A percentile compares a stretch with the other conserved stretches of the same genome.
Conservation (phyloP, 352 stramenopile genomes). For the Pseudoperonospora humuli region DNA sequence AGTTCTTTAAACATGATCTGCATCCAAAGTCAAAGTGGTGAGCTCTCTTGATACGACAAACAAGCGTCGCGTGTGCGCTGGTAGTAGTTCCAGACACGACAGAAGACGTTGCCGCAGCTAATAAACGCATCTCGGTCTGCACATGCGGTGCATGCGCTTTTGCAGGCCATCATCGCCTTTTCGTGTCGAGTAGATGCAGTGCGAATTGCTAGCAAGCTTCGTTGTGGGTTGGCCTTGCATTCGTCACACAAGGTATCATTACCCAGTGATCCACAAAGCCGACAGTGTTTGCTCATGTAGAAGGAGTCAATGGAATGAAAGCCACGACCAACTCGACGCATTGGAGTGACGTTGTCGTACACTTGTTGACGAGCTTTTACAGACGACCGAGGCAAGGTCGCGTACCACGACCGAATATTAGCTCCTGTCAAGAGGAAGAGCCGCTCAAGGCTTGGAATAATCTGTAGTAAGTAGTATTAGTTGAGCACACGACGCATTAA, state of each 20-base stretch:
- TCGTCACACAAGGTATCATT: constrained; percentile 42
- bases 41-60: constrained; percentile 26
- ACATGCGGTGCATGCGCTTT: constrained; percentile 40
- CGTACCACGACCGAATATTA: constrained; percentile 73
- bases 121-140: constrained; percentile 38
- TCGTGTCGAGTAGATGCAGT: constrained; percentile 33
- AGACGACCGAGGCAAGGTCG: constrained; percentile 40
- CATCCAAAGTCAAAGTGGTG: too few species aligned
- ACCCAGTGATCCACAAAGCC: constrained; percentile 58
- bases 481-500: not conserved
- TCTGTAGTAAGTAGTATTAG: constrained; percentile 22
- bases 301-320: constrained; percentile 72
- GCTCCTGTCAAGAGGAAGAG: constrained; percentile 74
- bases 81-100: constrained; percentile 59
- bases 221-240: constrained; percentile 48
- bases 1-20: not conserved
- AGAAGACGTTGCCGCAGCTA: constrained; percentile 47
- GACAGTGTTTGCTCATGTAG: constrained; percentile 79
- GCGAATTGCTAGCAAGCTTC: constrained; percentile 59
- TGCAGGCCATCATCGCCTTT: constrained; percentile 28
- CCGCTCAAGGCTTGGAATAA: constrained; percentile 78
- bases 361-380: constrained; percentile 48
- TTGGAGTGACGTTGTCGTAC: constrained; percentile 8
- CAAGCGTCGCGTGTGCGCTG: too few species aligned
- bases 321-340: constrained; percentile 7